Conservation (phyloP, 352 stramenopile species). For the Phytopythium montanum region DNA sequence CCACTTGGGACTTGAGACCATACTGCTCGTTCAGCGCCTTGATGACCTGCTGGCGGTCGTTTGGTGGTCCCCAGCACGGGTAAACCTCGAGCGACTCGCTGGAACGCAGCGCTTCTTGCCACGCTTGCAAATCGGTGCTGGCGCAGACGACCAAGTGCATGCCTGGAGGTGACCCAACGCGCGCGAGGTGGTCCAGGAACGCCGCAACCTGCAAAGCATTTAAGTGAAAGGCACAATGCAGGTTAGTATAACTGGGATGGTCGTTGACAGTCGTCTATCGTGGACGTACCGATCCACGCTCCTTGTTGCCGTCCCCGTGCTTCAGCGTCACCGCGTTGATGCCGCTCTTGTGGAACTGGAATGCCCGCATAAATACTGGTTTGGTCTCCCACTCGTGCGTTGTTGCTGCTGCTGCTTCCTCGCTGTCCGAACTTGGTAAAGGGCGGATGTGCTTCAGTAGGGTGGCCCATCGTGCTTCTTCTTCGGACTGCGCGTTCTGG, state of each 20-base stretch:
- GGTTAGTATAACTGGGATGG: background rate
- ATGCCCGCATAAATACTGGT: conserved; percentile 5
- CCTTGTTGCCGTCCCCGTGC: background rate
- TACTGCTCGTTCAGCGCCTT: conserved; percentile 35
- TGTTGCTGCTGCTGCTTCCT: background rate
- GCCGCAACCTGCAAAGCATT: conserved; percentile 8
- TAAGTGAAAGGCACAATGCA: background rate
- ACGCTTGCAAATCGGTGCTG: conserved; percentile 28
- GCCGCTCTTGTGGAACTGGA: conserved; percentile 1
- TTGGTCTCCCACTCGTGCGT: background rate
- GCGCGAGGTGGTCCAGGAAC: conserved; percentile 8
- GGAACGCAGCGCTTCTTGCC: conserved; percentile 31
- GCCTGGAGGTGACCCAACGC: background rate
- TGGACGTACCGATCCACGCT: conserved; percentile 5
- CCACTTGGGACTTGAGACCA: conserved; percentile 33
- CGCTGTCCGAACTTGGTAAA: background rate
- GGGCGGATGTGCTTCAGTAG: background rate
- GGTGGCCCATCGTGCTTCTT: background rate
- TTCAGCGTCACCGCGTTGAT: conserved; percentile 4
- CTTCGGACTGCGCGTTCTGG: conserved; percentile 2
- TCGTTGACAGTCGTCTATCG: background rate
- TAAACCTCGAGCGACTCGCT: conserved; percentile 28
- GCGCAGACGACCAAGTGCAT: conserved; percentile 49
- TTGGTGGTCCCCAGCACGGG: conserved; percentile 48
- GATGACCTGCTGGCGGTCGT: conserved; percentile 37